Evolutionary conservation across 1,284 basidiomycete genomes (phyloP), one percentile per base, ranked within the genome.

Genomic region (Marasmius fiardii): DNA sequence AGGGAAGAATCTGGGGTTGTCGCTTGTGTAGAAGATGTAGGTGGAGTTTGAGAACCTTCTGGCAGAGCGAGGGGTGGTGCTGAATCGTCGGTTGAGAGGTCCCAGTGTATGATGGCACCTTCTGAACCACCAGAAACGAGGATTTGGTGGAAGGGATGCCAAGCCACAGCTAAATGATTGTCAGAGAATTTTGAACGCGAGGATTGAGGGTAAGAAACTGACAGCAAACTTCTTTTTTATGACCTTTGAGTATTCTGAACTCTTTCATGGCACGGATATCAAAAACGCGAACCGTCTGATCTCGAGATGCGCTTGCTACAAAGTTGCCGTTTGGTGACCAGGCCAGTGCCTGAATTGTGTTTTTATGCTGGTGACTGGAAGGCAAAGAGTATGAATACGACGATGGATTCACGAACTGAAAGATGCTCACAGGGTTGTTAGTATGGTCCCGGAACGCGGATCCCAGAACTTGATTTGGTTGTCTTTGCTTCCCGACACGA

Each of bases 381-480:
- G 16, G 54, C 24, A 50, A 31, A 62, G 58, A 37, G 23, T 18
- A 20, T 43, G n/a, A 35, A 20, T 41, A 53, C 11, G 34, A 53
- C 48, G n/a, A n/a, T 31, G 47, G 20, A 14, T 35, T 35, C 16
- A 23, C 7, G 21, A n/a, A 50, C 44, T 52, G 21, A 20, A 28
- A 12, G 58, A 50, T 37, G 28, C 75, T 61, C 67, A 94, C 89
- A 96, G 72, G 0, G 94, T 95, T 4, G 91, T 91, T 10, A 98
- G 80, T 35, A 88, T 86, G 4, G 91, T 93, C 35, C 89, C 91
- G 8, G 90, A 92, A 43, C 95, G 80, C 6, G 96, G 97, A 73
- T 99, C 96, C 96, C 96, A 99, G 71, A 99, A 98, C 67, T 98
- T 99, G 72, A 99, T 94, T 63, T 95, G 83, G 71, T 98, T 98